These are phyloP conservation scores for Micractinium sp. DNA, from an alignment of 139 green algal genomes.

Conservation along the genomic window DNA sequence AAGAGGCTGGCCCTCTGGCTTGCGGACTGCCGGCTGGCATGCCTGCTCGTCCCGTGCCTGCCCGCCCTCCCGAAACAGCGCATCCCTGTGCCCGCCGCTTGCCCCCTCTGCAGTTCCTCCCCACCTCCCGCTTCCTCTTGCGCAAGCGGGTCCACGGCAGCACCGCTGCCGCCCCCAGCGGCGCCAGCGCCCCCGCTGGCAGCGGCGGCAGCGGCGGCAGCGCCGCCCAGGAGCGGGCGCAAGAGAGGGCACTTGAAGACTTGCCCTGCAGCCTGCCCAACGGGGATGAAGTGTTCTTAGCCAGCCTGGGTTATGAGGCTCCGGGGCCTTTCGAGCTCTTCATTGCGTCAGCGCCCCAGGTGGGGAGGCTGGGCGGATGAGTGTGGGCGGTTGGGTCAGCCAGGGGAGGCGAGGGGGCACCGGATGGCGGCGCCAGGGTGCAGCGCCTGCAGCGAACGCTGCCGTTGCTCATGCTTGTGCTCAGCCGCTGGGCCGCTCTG, in stretches of 20 bases:
- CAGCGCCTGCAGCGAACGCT: no score
- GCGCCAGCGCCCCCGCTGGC: not conserved
- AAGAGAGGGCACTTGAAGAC: not conserved
- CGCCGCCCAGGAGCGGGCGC: no score
- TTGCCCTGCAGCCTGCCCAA: not conserved
- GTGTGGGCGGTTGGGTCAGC: not conserved
- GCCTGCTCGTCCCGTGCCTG: no score
- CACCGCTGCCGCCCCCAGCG: not conserved
- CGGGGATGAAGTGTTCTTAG: conserved; percentile 35
- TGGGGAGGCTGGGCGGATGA: not conserved
- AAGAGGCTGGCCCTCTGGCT: no score
- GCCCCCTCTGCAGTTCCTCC: conserved; percentile 2
- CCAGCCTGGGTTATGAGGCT: conserved; percentile 11
- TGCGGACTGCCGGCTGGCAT: no score
- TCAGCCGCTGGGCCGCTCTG: not conserved
- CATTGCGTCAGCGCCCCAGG: conserved; percentile 19
- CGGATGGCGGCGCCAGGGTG: not conserved
- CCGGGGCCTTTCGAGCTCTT: conserved; percentile 31
- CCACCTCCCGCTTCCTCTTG: conserved; percentile 25
- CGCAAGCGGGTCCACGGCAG: not conserved
- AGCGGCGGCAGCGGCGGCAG: not conserved
- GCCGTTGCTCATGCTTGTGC: no score
- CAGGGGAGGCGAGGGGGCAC: no score
- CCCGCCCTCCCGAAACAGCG: no score
- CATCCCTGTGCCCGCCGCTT: not conserved